Evolutionary conservation across 2,329 filamentous ascomycete species (phyloP).

Genomic region (Nigrospora osmanthi): DNA sequence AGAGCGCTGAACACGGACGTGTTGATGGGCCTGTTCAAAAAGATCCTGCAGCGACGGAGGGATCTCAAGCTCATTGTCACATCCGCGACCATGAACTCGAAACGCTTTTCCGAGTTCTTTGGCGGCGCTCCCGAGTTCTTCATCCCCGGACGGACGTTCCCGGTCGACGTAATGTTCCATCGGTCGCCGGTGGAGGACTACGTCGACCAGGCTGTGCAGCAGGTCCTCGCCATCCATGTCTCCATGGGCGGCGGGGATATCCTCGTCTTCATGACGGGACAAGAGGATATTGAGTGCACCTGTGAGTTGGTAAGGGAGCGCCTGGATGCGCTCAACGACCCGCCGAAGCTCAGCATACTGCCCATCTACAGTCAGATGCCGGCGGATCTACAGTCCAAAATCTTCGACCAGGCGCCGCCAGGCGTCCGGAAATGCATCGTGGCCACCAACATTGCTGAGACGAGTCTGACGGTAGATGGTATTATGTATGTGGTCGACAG

Average conservation of each 20-base stretch:
- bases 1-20: constrained; percentile 95
- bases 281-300: constrained; percentile 96
- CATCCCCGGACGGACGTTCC: constrained; percentile 93
- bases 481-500: constrained; percentile 99
- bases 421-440: constrained; percentile 97
- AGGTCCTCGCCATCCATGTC: constrained; percentile 91
- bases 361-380: constrained; percentile 99
- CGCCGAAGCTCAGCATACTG: constrained; percentile 86
- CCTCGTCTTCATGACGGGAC: constrained; percentile 97
- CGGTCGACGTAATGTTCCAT: constrained; percentile 93
- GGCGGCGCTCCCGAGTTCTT: constrained; percentile 93
- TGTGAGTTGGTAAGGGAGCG: constrained; percentile 89
- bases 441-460: constrained; percentile 97
- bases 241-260: constrained; percentile 92
- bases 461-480: constrained; percentile 93
- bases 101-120: constrained; percentile 92
- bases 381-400: constrained; percentile 93
- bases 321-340: constrained; percentile 82
- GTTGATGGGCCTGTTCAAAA: constrained; percentile 95
- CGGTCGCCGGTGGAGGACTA: constrained; percentile 95
- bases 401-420: constrained; percentile 84
- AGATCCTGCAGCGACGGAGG: constrained; percentile 79
- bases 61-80: constrained; percentile 97
- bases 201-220: constrained; percentile 92
- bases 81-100: constrained; percentile 97